Conservation (phyloP, 305 asterid genomes). For the Solanum hybrid region DNA sequence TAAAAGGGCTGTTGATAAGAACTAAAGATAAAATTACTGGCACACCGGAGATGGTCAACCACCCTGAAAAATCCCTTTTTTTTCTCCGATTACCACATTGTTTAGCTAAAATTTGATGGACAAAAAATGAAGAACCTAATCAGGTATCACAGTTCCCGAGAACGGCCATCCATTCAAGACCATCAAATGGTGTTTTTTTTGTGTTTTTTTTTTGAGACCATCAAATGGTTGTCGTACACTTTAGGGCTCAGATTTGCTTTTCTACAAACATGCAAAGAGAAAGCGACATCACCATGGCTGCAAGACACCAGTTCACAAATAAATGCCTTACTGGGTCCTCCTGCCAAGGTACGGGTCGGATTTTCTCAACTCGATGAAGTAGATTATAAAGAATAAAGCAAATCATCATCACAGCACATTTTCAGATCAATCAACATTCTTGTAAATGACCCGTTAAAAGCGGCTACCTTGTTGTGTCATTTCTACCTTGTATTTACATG, state of each 20-base stretch:
- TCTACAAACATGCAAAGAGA: neutral
- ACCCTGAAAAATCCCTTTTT: neutral
- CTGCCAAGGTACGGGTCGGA: neutral
- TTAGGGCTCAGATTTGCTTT: neutral
- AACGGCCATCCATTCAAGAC: neutral
- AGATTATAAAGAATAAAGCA: neutral
- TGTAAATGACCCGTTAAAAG: neutral
- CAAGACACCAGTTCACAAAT: neutral
- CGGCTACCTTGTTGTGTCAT: neutral
- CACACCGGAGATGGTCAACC: slow-evolving; percentile 1
- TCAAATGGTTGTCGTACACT: neutral
- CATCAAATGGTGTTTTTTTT: neutral
- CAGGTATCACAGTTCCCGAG: neutral
- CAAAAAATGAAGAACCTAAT: neutral
- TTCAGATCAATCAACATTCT: neutral
- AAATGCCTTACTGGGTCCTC: neutral
- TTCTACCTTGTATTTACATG: neutral
- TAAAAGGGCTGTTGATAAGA: neutral
- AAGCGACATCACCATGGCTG: slow-evolving; percentile 15
- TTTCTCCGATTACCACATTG: neutral
- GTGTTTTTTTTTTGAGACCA: neutral
- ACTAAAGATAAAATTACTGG: neutral
- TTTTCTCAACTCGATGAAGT: neutral
- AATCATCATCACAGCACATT: neutral
- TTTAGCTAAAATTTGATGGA: neutral